phyloP scores from a whole-genome alignment of 106 monocot genomes.

The Apostasia ramifera region DNA sequence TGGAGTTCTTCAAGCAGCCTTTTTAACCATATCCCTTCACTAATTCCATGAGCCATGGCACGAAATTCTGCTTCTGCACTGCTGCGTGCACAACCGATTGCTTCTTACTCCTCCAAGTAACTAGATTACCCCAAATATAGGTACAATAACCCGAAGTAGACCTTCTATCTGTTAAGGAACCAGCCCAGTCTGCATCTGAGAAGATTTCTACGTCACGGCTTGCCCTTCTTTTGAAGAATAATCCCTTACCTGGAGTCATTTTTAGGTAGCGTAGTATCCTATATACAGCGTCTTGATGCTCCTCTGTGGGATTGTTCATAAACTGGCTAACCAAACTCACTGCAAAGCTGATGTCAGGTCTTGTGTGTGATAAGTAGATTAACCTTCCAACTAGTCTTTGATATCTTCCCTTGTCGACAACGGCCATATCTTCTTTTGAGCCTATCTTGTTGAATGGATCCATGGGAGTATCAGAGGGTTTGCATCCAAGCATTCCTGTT shows the following conservation, averaged over 20 bases:
- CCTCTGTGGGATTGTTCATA: conserved; percentile 5
- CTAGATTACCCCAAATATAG: conserved; percentile 18
- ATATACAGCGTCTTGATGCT: conserved; percentile 5
- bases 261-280: conserved; percentile 2
- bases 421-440: background rate
- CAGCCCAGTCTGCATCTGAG: conserved; percentile 14
- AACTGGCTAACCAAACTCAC: conserved; percentile 15
- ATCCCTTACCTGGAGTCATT: background rate
- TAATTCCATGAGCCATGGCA: too few relatives aligned
- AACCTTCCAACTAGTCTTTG: background rate
- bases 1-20: background rate
- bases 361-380: conserved; percentile 14
- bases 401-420: background rate
- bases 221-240: too few relatives aligned
- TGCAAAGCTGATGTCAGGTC: conserved; percentile 15
- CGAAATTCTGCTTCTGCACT: conserved; percentile 13
- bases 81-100: conserved; percentile 6
- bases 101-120: conserved; percentile 20
- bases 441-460: background rate
- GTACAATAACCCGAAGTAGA: conserved; percentile 12
- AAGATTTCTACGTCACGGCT: background rate
- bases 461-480: conserved; percentile 1
- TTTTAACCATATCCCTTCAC: too few relatives aligned
- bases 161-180: conserved; percentile 7
- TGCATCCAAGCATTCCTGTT: conserved; percentile 11